A percentile compares a stretch with the other conserved stretches of the same genome.
phyloP scores from a whole-genome alignment of 139 green algal genomes.

The Diplosphaera chodatii region DNA sequence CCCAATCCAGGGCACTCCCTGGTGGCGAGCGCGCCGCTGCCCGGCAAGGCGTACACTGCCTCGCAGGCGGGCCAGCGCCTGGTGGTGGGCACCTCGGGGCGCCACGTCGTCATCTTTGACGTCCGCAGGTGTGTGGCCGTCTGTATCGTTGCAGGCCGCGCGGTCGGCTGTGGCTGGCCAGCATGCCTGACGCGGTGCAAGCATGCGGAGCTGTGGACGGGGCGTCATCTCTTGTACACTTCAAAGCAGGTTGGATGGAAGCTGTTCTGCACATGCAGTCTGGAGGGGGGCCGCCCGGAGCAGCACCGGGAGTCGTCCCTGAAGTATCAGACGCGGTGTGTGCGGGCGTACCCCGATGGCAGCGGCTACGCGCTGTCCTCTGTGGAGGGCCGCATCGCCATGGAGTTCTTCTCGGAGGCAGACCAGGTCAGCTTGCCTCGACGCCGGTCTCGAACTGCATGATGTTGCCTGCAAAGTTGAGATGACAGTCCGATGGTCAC shows the following conservation, averaged over 20 bases:
- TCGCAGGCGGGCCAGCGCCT: conserved; percentile 32
- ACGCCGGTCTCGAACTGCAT: too few species aligned
- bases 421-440: background rate
- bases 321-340: conserved; percentile 80
- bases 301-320: conserved; percentile 65
- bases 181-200: too few species aligned
- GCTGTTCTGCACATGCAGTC: conserved; percentile 6
- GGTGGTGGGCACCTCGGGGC: conserved; percentile 68
- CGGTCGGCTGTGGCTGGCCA: too few species aligned
- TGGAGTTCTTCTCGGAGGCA: conserved; percentile 60
- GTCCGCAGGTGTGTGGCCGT: conserved; percentile 38
- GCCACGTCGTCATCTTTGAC: conserved; percentile 78
- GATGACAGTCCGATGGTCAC: too few species aligned
- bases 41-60: conserved; percentile 73
- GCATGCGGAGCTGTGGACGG: too few species aligned
- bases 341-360: conserved; percentile 66
- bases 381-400: conserved; percentile 84
- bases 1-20: conserved; percentile 6
- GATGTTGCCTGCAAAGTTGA: too few species aligned
- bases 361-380: conserved; percentile 70
- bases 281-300: conserved; percentile 35
- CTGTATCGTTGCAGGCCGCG: too few species aligned
- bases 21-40: conserved; percentile 42
- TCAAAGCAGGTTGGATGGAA: too few species aligned
- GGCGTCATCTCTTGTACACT: too few species aligned